Conservation (phyloP, 2,329 filamentous ascomycete genomes). For the Byssochlamys sp. region DNA sequence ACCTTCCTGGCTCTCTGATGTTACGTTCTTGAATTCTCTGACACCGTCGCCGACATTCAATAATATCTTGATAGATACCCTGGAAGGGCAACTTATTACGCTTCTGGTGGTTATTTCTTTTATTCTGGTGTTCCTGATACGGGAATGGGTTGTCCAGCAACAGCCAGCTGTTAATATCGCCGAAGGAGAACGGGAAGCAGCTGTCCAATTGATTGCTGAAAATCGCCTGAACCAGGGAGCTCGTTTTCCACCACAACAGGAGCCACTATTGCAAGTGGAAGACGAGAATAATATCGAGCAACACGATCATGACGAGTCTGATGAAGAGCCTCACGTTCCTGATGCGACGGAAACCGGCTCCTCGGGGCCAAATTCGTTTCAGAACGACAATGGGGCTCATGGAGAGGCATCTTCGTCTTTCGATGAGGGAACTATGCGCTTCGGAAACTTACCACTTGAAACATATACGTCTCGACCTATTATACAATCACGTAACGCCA, state of each 20-base stretch:
- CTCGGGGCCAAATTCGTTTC: neutral
- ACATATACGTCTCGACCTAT: constrained; percentile 25
- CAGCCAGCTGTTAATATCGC: constrained; percentile 85
- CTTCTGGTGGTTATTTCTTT: constrained; percentile 84
- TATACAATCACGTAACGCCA: constrained; percentile 38
- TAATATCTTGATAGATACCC: constrained; percentile 65
- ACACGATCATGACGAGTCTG: constrained; percentile 2
- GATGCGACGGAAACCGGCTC: neutral
- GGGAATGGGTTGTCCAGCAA: constrained; percentile 97
- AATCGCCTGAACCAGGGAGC: constrained; percentile 19
- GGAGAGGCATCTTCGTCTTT: neutral
- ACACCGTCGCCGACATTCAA: constrained; percentile 67
- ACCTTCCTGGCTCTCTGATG: constrained; percentile 49
- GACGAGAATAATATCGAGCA: constrained; percentile 3
- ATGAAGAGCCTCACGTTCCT: constrained; percentile 2
- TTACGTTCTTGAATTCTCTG: constrained; percentile 44
- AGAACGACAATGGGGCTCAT: neutral
- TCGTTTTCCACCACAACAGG: constrained; percentile 9
- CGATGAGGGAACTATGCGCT: constrained; percentile 3
- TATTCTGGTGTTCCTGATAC: constrained; percentile 89
- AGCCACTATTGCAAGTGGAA: constrained; percentile 5
- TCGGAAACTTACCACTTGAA: neutral
- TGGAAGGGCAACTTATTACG: constrained; percentile 92
- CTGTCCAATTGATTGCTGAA: constrained; percentile 36
- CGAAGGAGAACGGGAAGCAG: constrained; percentile 43